Base-by-base conservation (phyloP, 495 filamentous ascomycete genomes). In the Aspergillus sclerotioniger region DNA sequence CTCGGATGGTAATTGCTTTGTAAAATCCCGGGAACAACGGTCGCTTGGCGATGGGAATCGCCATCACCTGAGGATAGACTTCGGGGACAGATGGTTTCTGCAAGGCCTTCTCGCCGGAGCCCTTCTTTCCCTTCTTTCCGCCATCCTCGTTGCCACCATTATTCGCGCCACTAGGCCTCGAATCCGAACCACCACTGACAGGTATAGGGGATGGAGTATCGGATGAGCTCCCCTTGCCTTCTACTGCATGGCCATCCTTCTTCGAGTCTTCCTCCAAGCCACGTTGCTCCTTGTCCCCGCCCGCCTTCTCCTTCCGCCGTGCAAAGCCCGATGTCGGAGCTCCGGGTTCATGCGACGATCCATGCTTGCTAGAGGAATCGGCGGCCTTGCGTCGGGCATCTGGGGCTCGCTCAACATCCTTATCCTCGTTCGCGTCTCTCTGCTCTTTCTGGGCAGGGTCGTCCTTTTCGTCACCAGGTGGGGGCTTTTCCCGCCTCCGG, bases 21-120 rank as follows among this genome's bases (percentile, higher is more conserved):
- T 99, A 99, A 75, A 96, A 99, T 0, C 95, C 95, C 0, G 95
- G 95, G 73, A 97, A 99, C 2, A 99, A 75, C 21, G 94, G 95
- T 47, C 95, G 84, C 74, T 94, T 92, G 6, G 90, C 88, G 63
- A 99, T 96, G n/a, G 95, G 94, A 54, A 99, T 93, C 0, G 95
- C 95, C 88, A 99, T 92, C 49, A 99, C 92, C 67, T 98, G 93
- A 19, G 95, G 94, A 70, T 99, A 99, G 37, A 97, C 86, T 49
- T 97, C 95, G 19, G 95, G 95, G 6, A 97, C 87, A 0, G 86
- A 80, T 3, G 91, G 88, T 73, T 96, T 98, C 66, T 90, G 84
- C 47, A 98, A 73, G 19, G 89, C 87, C 64, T 85, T 85, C 35
- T 94, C 90, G 19, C 82, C 73, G 31, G 81, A 77, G 19, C 78